A percentile compares a stretch with the other conserved stretches of the same genome.
phyloP scores from a whole-genome alignment of 495 filamentous ascomycete species.

The Podospora australis region DNA sequence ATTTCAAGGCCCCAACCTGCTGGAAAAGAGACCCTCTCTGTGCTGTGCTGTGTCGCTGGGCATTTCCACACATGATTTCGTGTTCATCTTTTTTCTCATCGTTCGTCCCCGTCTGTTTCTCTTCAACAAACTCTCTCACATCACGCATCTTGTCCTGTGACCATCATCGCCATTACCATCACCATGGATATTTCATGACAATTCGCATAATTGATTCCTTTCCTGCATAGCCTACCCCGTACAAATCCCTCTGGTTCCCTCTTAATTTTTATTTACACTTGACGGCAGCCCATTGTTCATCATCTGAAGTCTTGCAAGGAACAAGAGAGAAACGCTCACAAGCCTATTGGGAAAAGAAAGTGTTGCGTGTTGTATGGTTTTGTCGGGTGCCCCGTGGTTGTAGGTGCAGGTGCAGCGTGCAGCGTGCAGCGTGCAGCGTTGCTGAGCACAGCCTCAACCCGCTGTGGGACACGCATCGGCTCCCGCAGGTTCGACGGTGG shows the following conservation, averaged over 20 bases:
- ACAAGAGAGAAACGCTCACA: too few relatives aligned
- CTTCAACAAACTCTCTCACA: neutral
- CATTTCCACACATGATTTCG: conserved; percentile 5
- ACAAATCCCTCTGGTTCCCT: neutral
- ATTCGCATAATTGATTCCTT: too few relatives aligned
- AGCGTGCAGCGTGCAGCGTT: neutral
- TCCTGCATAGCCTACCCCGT: neutral
- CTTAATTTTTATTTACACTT: too few relatives aligned
- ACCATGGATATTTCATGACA: neutral
- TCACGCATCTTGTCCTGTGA: neutral
- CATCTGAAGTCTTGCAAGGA: neutral
- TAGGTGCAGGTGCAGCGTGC: conserved; percentile 2
- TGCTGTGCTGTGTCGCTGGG: too few relatives aligned
- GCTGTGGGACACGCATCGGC: neutral
- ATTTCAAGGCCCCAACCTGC: conserved; percentile 3
- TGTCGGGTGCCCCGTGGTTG: conserved; percentile 10
- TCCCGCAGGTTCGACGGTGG: neutral
- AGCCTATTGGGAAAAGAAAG: neutral
- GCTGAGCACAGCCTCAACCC: conserved; percentile 1
- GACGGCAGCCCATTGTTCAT: too few relatives aligned
- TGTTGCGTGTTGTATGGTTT: conserved; percentile 7
- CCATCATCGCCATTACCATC: neutral
- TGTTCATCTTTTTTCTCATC: neutral
- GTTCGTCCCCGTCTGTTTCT: neutral
- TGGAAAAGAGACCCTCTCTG: neutral